These are phyloP conservation scores for Arabis alpina DNA, from an alignment of 345 rosid species.

Conservation along the genomic window DNA sequence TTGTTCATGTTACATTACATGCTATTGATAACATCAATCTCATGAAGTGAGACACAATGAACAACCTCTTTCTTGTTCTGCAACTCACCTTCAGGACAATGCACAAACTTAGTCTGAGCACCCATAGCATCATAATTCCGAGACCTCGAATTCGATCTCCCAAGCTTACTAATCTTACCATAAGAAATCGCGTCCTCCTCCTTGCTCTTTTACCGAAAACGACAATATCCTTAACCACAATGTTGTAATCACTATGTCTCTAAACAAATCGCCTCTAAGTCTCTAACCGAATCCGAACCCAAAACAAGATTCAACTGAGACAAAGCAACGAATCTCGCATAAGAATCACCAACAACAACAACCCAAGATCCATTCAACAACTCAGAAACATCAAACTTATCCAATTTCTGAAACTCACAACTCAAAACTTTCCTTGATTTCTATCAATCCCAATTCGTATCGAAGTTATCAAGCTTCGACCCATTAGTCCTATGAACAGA, in stretches of 20 bases:
- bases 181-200: constrained; percentile 40
- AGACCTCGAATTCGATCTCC: constrained; percentile 89
- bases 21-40: constrained; percentile 98
- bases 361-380: constrained; percentile 80
- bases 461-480: too few species aligned
- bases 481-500: too few species aligned
- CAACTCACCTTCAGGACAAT: constrained; percentile 95
- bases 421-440: constrained; percentile 50
- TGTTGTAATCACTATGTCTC: constrained; percentile 77
- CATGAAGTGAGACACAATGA: constrained; percentile 92
- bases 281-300: constrained; percentile 50
- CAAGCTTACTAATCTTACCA: constrained; percentile 87
- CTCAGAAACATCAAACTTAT: constrained; percentile 55
- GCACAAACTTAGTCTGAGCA: constrained; percentile 89
- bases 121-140: constrained; percentile 97
- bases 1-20: constrained; percentile 45
- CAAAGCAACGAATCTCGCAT: constrained; percentile 57
- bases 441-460: too few species aligned
- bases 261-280: constrained; percentile 63
- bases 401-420: constrained; percentile 64
- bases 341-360: constrained; percentile 80
- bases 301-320: constrained; percentile 60
- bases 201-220: constrained; percentile 45
- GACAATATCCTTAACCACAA: constrained; percentile 64
- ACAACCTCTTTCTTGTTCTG: constrained; percentile 97